These are phyloP conservation scores for Penstemon eatonii DNA, from an alignment of 257 asterid species.

Conservation along the genomic window DNA sequence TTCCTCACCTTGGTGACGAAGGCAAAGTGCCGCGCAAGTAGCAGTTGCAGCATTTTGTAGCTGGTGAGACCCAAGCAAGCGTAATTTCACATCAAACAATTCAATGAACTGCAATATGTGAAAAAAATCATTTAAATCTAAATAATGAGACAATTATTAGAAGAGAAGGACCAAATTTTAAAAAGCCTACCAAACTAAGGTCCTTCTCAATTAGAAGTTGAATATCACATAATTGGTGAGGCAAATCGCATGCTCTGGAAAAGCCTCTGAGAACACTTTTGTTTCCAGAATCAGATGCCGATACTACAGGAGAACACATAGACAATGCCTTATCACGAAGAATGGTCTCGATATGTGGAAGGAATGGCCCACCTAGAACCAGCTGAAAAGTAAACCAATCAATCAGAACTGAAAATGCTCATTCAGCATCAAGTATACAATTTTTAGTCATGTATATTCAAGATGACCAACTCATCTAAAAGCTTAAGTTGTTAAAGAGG, in stretches of 20 bases:
- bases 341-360: slow-evolving; percentile 76
- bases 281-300: slow-evolving; percentile 80
- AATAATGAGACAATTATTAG: not conserved
- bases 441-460: not conserved
- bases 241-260: slow-evolving; percentile 42
- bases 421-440: not conserved
- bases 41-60: slow-evolving; percentile 92
- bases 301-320: slow-evolving; percentile 73
- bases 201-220: slow-evolving; percentile 60
- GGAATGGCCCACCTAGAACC: slow-evolving; percentile 92
- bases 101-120: slow-evolving; percentile 51
- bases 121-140: slow-evolving; percentile 15
- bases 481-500: too few relatives aligned
- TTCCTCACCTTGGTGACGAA: slow-evolving; percentile 72
- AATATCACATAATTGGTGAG: slow-evolving; percentile 74
- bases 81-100: slow-evolving; percentile 61
- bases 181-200: slow-evolving; percentile 51
- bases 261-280: slow-evolving; percentile 60
- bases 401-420: slow-evolving; percentile 30
- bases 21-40: slow-evolving; percentile 83
- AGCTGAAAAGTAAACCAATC: slow-evolving; percentile 50
- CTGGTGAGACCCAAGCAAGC: slow-evolving; percentile 87
- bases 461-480: too few relatives aligned
- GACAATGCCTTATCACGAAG: slow-evolving; percentile 72
- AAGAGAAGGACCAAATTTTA: slow-evolving; percentile 17